Evolutionary conservation across 768 basidiomycete species (phyloP).

Genomic region (Xerocomus potaroensis): DNA sequence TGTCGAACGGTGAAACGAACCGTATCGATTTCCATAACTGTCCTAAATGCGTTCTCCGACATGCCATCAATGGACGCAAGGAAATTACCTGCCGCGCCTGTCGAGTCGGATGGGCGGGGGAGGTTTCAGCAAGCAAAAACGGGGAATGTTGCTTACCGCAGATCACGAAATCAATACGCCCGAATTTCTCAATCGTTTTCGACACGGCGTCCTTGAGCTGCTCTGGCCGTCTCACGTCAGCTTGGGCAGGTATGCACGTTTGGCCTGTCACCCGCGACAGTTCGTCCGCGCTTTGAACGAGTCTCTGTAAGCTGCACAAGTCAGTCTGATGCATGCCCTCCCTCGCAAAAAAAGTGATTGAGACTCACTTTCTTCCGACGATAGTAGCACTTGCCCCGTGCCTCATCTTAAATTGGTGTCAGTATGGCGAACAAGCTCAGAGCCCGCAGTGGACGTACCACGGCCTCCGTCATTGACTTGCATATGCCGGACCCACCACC

Average conservation of each 20-base stretch:
- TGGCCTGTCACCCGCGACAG: conserved; percentile 67
- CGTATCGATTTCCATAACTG: conserved; percentile 92
- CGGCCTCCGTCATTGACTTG: conserved; percentile 76
- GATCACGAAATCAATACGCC: conserved; percentile 91
- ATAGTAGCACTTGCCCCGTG: conserved; percentile 82
- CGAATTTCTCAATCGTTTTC: conserved; percentile 70
- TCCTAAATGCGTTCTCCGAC: conserved; percentile 87
- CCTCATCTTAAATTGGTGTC: conserved; percentile 51
- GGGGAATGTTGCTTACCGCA: conserved; percentile 55
- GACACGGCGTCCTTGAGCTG: conserved; percentile 72
- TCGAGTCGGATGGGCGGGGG: too few species aligned
- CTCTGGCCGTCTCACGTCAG: conserved; percentile 78
- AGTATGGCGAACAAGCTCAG: neutral
- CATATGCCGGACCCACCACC: conserved; percentile 94
- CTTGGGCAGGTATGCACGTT: conserved; percentile 67
- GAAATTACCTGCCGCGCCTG: conserved; percentile 96
- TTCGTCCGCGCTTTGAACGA: conserved; percentile 64
- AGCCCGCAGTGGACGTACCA: conserved; percentile 47
- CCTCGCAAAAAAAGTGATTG: too few species aligned
- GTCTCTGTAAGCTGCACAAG: conserved; percentile 57
- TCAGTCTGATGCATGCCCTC: conserved; percentile 1
- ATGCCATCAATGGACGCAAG: conserved; percentile 79
- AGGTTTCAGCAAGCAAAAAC: neutral
- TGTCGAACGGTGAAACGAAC: conserved; percentile 32
- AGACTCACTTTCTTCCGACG: conserved; percentile 77